Base-by-base conservation (phyloP, 2,329 filamentous ascomycete species). In the Allantophomopsis cytisporea region DNA sequence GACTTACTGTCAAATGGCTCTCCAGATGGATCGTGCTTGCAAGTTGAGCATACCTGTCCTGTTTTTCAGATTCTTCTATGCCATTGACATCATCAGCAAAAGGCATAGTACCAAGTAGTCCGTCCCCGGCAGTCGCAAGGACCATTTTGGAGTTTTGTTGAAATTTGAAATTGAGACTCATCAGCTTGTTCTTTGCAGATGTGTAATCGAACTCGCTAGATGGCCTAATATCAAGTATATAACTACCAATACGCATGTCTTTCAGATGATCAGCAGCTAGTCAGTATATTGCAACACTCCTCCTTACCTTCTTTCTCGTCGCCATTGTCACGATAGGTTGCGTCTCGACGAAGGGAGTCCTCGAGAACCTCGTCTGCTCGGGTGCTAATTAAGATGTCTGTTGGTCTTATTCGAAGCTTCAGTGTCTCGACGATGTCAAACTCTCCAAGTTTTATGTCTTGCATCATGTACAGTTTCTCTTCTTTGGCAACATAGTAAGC, bases 401-500 rank as follows among this genome's bases (percentile, higher is more conserved):
- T 77, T 13, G 76, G 73, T 40, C 71, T 66, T 11, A 62, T 58
- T 39, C 75, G 65, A 8, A 70, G 49, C 33, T 78, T 54, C 15
- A 79, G 59, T 4, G 69, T 76, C 43, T 83, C 75, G n/a, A 82
- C 62, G 11, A 80, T 62, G 30, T 84, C 77, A n/a, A 74, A 55
- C n/a, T 75, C 77, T 4, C 78, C 80, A 47, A 76, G 66, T 13
- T 73, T 67, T 8, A 84, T 68, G 48, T 95, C 88, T 53, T 89
- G 78, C 54, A 93, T 77, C 34, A 94, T 66, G 42, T 73, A 80
- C 3, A 95, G 59, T 30, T 68, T 75, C 50, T 83, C 78, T 31
- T 86, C 75, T 18, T 69, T 62, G 5, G 79, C 76, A 36, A 80
- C 65, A 54, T 89, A 94, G 54, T 89, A 94, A 35, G 84, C 80